Evolutionary conservation across 202 grass and related monocot genomes (phyloP).

Genomic region (Zizania palustris): DNA sequence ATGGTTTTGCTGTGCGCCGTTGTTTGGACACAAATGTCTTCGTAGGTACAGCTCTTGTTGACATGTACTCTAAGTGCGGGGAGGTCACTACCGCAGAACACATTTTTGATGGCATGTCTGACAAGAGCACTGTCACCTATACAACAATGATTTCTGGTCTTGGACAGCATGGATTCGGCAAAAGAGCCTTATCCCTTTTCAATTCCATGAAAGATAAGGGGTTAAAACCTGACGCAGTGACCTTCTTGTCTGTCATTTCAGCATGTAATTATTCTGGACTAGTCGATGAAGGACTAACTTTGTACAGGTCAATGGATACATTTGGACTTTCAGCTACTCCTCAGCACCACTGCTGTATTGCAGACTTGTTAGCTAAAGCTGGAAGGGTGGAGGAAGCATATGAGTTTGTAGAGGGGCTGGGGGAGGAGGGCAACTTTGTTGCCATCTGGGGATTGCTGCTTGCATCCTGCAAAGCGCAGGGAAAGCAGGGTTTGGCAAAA

Average conservation of each 20-base stretch:
- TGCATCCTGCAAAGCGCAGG: slow-evolving; percentile 67
- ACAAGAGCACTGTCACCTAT: slow-evolving; percentile 77
- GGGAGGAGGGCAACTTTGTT: slow-evolving; percentile 60
- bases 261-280: slow-evolving; percentile 79
- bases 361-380: slow-evolving; percentile 68
- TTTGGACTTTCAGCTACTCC: slow-evolving; percentile 60
- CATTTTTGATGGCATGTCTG: slow-evolving; percentile 62
- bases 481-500: slow-evolving; percentile 63
- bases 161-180: slow-evolving; percentile 69
- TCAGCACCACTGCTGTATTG: slow-evolving; percentile 73
- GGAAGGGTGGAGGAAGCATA: slow-evolving; percentile 83
- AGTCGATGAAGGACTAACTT: slow-evolving; percentile 65
- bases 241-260: slow-evolving; percentile 74
- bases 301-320: slow-evolving; percentile 72
- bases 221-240: slow-evolving; percentile 64
- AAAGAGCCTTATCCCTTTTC: slow-evolving; percentile 74
- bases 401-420: slow-evolving; percentile 68
- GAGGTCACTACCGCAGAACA: slow-evolving; percentile 69
- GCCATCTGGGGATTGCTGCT: slow-evolving; percentile 86
- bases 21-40: slow-evolving; percentile 69
- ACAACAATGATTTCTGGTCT: slow-evolving; percentile 86
- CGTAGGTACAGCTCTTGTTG: slow-evolving; percentile 73
- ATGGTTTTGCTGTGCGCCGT: slow-evolving; percentile 63
- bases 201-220: slow-evolving; percentile 60
- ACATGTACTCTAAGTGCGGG: slow-evolving; percentile 89